These are phyloP conservation scores for Globisporangium apiculatum DNA, from an alignment of 352 stramenopile species.

Conservation along the genomic window DNA sequence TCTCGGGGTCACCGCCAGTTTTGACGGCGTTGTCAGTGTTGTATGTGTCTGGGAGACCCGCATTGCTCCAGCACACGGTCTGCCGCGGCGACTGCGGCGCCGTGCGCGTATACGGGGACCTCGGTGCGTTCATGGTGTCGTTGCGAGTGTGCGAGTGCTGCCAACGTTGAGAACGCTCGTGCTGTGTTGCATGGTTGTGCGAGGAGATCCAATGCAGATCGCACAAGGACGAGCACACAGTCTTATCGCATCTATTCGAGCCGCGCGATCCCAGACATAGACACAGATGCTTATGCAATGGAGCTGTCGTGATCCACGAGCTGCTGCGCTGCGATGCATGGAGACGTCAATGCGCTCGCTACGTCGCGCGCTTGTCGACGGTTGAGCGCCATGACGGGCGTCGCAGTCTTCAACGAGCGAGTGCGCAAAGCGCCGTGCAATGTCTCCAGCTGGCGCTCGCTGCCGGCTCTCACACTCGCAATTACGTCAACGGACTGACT, in stretches of 20 bases:
- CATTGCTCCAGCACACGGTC: conserved; percentile 12
- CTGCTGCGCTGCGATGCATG: too few species aligned
- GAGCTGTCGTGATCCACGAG: too few species aligned
- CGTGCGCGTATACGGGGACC: neutral
- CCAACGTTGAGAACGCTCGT: neutral
- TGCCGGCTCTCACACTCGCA: neutral
- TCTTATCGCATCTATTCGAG: too few species aligned
- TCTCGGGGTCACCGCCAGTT: too few species aligned
- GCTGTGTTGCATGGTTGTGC: too few species aligned
- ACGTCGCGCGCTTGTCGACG: too few species aligned
- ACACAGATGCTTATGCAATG: too few species aligned
- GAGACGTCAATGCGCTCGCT: too few species aligned
- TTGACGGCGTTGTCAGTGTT: too few species aligned
- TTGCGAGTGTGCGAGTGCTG: neutral
- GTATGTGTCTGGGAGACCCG: neutral
- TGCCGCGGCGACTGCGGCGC: conserved; percentile 4
- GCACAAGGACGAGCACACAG: too few species aligned
- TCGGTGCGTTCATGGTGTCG: neutral
- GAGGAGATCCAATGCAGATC: neutral
- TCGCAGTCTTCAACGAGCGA: neutral
- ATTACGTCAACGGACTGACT: neutral
- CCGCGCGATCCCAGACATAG: too few species aligned
- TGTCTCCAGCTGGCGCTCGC: neutral
- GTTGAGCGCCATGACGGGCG: neutral
- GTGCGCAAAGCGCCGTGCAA: neutral